Base-by-base conservation (phyloP, 495 filamentous ascomycete genomes). In the Lasiosphaeriaceae sp. region DNA sequence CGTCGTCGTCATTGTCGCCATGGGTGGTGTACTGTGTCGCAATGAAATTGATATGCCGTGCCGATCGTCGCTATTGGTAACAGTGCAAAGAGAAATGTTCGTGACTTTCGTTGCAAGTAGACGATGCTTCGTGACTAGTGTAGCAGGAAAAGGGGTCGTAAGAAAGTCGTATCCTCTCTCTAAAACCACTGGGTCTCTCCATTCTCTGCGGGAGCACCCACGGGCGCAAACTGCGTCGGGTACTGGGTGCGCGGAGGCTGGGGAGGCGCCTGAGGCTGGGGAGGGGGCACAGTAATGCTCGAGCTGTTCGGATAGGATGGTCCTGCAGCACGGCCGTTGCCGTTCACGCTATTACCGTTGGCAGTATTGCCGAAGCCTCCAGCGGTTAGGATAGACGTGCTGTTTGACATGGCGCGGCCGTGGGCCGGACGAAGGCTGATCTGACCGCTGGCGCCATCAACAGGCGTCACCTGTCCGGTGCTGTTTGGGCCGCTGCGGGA, bases 361-460 rank as follows among this genome's bases (percentile, higher is more conserved):
- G 48, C 26, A n/a, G 50, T 50, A 14, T 51, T 54, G 20, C 55
- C 43, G 19, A 66, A 50, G 20, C 65, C 66, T 23, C 70, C 63
- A 12, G 61, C 54, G 9, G 61, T 44, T 7, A 72, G 60, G 6
- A 71, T 62, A 8, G 68, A 60, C 54, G 56, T 47, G 56, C 65
- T 67, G 46, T 56, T 68, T 26, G 66, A 49, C 61, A 74, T 66
- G 45, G 60, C 45, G 11, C 73, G 73, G 50, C 34, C 58, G 52
- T 70, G 65, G 19, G 59, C 26, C 16, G 71, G 61, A 20, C 74
- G 71, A 24, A 74, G 41, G 1, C 66, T 47, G 14, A 77, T 67
- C 60, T 80, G 77, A 17, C 71, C 71, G 37, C 72, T 64, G n/a
- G 74, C 68, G 17, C 65, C 34, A 37, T 80, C 76, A 3, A 68